Percentiles rank a stretch among this genome's conserved stretches.
Evolutionary conservation across 176 grass and related monocot species (phyloP).

Genomic region (Hsuehochloa calcarea): DNA sequence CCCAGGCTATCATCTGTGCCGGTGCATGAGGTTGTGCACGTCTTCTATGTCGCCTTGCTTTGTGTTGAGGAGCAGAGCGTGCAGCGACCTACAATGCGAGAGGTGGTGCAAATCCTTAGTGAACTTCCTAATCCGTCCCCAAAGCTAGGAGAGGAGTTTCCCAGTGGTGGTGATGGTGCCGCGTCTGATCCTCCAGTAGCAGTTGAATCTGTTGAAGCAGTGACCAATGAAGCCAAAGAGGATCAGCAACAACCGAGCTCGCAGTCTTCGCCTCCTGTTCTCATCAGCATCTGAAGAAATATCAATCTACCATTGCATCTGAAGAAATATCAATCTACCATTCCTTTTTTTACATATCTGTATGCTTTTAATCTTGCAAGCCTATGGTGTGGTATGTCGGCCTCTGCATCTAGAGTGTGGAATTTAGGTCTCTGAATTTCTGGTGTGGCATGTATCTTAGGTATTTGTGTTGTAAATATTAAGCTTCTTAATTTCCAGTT

Average conservation of each 20-base stretch:
- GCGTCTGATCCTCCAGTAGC: neutral
- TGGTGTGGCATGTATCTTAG: slow-evolving; percentile 24
- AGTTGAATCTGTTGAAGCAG: slow-evolving; percentile 20
- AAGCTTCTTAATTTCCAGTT: slow-evolving; percentile 30
- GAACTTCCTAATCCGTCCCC: slow-evolving; percentile 55
- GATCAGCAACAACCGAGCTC: slow-evolving; percentile 31
- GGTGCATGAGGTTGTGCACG: slow-evolving; percentile 71
- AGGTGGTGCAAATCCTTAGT: slow-evolving; percentile 87
- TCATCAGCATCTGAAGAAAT: slow-evolving; percentile 75
- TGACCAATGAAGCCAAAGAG: slow-evolving; percentile 38
- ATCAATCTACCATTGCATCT: slow-evolving; percentile 46
- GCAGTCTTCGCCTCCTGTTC: slow-evolving; percentile 35
- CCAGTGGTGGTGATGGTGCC: slow-evolving; percentile 15
- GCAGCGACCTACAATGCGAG: slow-evolving; percentile 88
- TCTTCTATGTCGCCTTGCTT: slow-evolving; percentile 82
- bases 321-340: slow-evolving; percentile 6
- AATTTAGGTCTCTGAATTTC: slow-evolving; percentile 36
- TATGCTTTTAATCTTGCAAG: slow-evolving; percentile 9
- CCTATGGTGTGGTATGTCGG: slow-evolving; percentile 26
- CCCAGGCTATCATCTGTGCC: slow-evolving; percentile 74
- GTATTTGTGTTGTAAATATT: slow-evolving; percentile 35
- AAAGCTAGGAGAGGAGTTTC: slow-evolving; percentile 43
- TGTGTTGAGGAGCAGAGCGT: slow-evolving; percentile 96
- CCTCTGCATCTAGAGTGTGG: slow-evolving; percentile 17
- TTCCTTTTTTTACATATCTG: slow-evolving; percentile 11